These are phyloP conservation scores for Helicostylum pulchrum DNA, from an alignment of 192 early-diverging fungal genomes.

Conservation along the genomic window DNA sequence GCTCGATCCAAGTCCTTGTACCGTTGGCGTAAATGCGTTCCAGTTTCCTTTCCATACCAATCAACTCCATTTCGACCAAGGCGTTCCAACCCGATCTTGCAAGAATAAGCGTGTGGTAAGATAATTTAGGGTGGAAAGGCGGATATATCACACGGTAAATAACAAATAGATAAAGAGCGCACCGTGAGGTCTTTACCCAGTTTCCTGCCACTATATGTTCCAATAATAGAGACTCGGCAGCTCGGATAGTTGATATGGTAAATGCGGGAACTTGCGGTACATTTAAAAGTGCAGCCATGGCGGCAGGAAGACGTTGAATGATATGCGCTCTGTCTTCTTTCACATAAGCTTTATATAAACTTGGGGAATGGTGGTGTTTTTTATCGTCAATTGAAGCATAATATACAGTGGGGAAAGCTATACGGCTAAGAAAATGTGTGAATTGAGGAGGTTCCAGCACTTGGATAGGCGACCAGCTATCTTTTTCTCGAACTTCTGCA, in stretches of 20 bases:
- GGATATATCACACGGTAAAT: slow-evolving; percentile 31
- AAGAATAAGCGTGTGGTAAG: slow-evolving; percentile 20
- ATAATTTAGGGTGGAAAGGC: slow-evolving; percentile 20
- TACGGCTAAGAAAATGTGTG: slow-evolving; percentile 19
- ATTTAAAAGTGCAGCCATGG: not conserved
- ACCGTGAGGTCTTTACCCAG: slow-evolving; percentile 22
- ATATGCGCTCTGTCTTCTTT: not conserved
- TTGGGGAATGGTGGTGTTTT: not conserved
- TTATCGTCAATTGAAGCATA: not conserved
- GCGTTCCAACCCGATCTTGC: slow-evolving; percentile 32
- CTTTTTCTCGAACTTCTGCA: not conserved
- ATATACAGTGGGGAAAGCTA: slow-evolving; percentile 15
- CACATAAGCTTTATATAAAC: not conserved
- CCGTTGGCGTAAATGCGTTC: slow-evolving; percentile 30
- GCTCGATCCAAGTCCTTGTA: slow-evolving; percentile 25
- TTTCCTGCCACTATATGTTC: slow-evolving; percentile 14
- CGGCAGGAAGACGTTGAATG: not conserved
- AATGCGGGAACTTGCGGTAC: slow-evolving; percentile 4
- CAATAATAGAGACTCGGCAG: slow-evolving; percentile 2
- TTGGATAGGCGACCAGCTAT: slow-evolving; percentile 1
- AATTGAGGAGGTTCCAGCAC: slow-evolving; percentile 21
- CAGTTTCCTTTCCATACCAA: slow-evolving; percentile 26
- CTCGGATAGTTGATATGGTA: not conserved
- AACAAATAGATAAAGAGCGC: slow-evolving; percentile 18
- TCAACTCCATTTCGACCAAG: slow-evolving; percentile 30